phyloP scores from a whole-genome alignment of 306 rosid genomes.

The Dalbergia cultrata region DNA sequence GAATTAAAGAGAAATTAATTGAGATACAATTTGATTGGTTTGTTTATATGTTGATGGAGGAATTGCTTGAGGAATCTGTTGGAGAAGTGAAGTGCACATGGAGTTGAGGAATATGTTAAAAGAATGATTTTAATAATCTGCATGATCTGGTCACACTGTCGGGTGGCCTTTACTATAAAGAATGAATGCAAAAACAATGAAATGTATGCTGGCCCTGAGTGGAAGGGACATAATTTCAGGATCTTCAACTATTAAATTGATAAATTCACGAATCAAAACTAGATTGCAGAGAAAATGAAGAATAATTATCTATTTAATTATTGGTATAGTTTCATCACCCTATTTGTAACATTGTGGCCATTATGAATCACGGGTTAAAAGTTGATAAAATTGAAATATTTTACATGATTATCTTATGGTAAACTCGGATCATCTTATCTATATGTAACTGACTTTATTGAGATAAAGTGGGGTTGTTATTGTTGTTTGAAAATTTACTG shows the following conservation, averaged over 20 bases:
- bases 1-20: conserved; percentile 30
- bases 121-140: conserved; percentile 40
- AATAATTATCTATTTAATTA: conserved; percentile 40
- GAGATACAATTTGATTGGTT: conserved; percentile 52
- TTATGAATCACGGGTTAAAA: conserved; percentile 47
- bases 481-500: background rate
- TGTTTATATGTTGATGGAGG: conserved; percentile 51
- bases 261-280: conserved; percentile 49
- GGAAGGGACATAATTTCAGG: conserved; percentile 65
- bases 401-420: background rate
- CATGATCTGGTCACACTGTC: conserved; percentile 67
- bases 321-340: conserved; percentile 41
- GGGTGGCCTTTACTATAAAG: conserved; percentile 55
- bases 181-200: conserved; percentile 50
- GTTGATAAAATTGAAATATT: no score
- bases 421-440: background rate
- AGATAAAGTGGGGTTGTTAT: background rate
- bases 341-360: conserved; percentile 43
- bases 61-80: conserved; percentile 60
- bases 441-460: background rate
- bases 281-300: conserved; percentile 38
- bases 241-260: conserved; percentile 51
- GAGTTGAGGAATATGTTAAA: conserved; percentile 52
- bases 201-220: conserved; percentile 63
- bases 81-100: conserved; percentile 79